Evolutionary conservation across 768 basidiomycete species (phyloP).

Genomic region (Leccinum longicurvipes): DNA sequence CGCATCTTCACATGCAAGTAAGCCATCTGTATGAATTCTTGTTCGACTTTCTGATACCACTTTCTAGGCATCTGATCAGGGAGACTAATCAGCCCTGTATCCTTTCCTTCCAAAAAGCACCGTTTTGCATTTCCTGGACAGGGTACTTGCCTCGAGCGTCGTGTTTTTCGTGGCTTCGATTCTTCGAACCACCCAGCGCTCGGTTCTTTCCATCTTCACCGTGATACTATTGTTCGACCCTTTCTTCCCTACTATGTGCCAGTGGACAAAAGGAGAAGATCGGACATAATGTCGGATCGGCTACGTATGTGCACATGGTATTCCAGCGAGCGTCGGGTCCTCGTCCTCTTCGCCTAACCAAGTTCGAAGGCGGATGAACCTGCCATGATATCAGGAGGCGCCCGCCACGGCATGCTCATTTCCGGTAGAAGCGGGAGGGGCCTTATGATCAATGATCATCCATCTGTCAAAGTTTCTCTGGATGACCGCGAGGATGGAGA

Average conservation of each 20-base stretch:
- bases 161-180: background rate
- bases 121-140: background rate
- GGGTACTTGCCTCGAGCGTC: background rate
- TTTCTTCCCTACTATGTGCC: background rate
- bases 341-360: background rate
- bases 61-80: background rate
- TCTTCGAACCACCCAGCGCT: background rate
- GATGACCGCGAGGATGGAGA: background rate
- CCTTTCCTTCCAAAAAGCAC: background rate
- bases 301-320: background rate
- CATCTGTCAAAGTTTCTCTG: background rate
- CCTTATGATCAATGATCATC: background rate
- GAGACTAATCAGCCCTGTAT: background rate
- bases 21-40: background rate
- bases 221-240: background rate
- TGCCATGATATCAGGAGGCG: background rate
- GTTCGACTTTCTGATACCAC: background rate
- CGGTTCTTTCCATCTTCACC: slow-evolving; percentile 1
- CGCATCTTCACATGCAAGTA: background rate
- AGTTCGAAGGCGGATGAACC: background rate
- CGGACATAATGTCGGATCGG: background rate
- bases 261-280: background rate
- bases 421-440: background rate
- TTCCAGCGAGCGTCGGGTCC: background rate
- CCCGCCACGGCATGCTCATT: background rate